Percentiles rank a stretch among this genome's conserved stretches.
phyloP scores from a whole-genome alignment of 805 yeast species.

The Lipomyces starkeyi region DNA sequence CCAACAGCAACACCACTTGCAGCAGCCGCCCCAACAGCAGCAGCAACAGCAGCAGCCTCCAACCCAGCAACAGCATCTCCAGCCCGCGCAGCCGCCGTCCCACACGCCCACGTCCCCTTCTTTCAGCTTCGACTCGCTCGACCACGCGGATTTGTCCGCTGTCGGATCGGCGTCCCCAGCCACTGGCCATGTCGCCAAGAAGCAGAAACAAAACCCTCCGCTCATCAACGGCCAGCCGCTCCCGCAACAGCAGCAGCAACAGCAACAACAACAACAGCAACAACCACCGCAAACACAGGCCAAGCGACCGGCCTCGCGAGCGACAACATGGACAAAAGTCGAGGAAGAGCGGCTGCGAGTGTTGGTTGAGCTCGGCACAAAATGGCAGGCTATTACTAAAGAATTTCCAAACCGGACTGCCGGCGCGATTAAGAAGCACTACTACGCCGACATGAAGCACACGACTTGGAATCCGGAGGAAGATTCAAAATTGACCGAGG shows the following conservation, averaged over 20 bases:
- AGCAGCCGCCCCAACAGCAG: neutral
- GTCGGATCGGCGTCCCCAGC: conserved; percentile 21
- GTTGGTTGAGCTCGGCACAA: conserved; percentile 40
- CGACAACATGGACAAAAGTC: conserved; percentile 36
- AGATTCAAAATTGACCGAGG: conserved; percentile 38
- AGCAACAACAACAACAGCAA: conserved; percentile 18
- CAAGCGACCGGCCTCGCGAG: conserved; percentile 25
- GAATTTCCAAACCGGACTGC: conserved; percentile 44
- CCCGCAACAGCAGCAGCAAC: conserved; percentile 10
- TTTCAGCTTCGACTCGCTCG: conserved; percentile 29
- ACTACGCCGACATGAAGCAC: conserved; percentile 45
- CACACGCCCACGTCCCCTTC: conserved; percentile 13
- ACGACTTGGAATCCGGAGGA: conserved; percentile 42
- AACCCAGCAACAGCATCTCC: neutral
- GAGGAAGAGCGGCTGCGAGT: conserved; percentile 38
- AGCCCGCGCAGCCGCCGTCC: neutral
- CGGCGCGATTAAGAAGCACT: conserved; percentile 45
- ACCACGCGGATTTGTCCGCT: conserved; percentile 24
- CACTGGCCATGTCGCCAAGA: conserved; percentile 22
- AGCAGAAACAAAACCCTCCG: conserved; percentile 25
- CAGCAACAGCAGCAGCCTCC: conserved; percentile 7
- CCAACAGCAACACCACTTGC: neutral
- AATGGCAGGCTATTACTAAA: conserved; percentile 41
- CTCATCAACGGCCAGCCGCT: conserved; percentile 6
- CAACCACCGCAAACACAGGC: conserved; percentile 10